phyloP scores from a whole-genome alignment of 2,329 filamentous ascomycete genomes.

The Gnomoniopsis smithogilvyi region DNA sequence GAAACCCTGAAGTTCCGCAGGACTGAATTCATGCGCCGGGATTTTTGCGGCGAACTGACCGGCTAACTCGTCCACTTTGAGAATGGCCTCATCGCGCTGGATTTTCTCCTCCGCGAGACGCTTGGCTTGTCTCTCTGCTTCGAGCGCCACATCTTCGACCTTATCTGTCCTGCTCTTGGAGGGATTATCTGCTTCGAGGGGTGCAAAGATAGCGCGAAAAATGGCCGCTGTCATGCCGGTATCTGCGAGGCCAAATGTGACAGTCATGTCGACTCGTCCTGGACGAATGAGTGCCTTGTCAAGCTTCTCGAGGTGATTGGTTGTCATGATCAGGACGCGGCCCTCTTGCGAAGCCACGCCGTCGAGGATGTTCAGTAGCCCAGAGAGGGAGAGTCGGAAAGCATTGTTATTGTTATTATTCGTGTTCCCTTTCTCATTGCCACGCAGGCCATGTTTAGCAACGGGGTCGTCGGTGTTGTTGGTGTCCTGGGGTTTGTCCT shows the following conservation, averaged over 20 bases:
- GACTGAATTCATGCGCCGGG: conserved; percentile 55
- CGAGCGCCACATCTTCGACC: conserved; percentile 21
- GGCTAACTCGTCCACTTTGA: conserved; percentile 44
- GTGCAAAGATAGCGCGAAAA: conserved; percentile 57
- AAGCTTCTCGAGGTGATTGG: conserved; percentile 60
- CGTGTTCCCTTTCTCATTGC: conserved; percentile 22
- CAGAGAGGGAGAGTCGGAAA: conserved; percentile 64
- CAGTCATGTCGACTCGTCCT: conserved; percentile 58
- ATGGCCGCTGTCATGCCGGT: conserved; percentile 49
- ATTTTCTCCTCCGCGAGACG: conserved; percentile 28
- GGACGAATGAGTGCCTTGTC: conserved; percentile 62
- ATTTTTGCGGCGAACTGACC: conserved; percentile 45
- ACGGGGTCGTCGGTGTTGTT: conserved; percentile 13
- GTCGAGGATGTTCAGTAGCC: conserved; percentile 77
- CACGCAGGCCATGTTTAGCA: neutral
- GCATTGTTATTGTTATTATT: conserved; percentile 20
- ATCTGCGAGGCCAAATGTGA: conserved; percentile 55
- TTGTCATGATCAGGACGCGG: conserved; percentile 63
- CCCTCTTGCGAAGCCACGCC: conserved; percentile 65
- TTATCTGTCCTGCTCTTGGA: conserved; percentile 20
- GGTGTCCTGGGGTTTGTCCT: conserved; percentile 10
- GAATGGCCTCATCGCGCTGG: conserved; percentile 32
- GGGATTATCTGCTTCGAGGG: conserved; percentile 45
- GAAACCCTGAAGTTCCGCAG: conserved; percentile 59
- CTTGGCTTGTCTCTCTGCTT: conserved; percentile 27